Base-by-base conservation (phyloP, 78 protist species). In the Anaeramoeba flamelloides region DNA sequence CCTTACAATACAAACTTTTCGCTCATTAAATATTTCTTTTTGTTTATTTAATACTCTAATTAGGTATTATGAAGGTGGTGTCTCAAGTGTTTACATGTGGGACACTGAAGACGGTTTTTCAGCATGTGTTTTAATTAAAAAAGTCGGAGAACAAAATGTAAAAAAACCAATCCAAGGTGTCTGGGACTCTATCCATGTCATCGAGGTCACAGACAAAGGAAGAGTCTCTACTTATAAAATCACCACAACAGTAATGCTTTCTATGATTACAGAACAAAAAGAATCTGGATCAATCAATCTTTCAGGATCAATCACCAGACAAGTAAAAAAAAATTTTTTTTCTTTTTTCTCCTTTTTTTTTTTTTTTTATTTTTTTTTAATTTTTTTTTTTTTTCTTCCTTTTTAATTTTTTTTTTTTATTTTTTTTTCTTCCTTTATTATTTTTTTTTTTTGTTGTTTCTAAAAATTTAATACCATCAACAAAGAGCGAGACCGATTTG, bases 121-220 rank as follows among this genome's bases (percentile, higher is more conserved):
- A 1, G 91, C 87, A 3, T 87, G 85, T 53, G 78, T 95, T 65
- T 83, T 91, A 37, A 86, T 94, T 84, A 89, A 90, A 78, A 94
- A 94, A 87, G 78, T 84, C 79, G 84, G 40, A 40, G n/a, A n/a
- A n/a, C n/a, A n/a, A n/a, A n/a, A n/a, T n/a, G n/a, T 82, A 81
- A 90, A 87, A 74, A 84, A 75, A 79, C 85, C 89, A 77, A 86
- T 86, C 84, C 78, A 83, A 82, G 98, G 97, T 38, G 64, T 87
- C 32, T 94, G 97, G 96, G 95, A 94, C 82, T 89, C 96, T 76
- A 93, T 94, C 74, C 98, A 94, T 83, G 95, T 94, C 40, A 74
- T 94, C 38, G 94, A 92, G 78, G n/a, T n/a, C n/a, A 41, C 32
- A 84, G 89, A 83, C 83, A 38, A 34, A 39, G n/a, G n/a, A n/a